Evolutionary conservation across 208 protist species (phyloP).

Genomic region (Porcisia deanei): DNA sequence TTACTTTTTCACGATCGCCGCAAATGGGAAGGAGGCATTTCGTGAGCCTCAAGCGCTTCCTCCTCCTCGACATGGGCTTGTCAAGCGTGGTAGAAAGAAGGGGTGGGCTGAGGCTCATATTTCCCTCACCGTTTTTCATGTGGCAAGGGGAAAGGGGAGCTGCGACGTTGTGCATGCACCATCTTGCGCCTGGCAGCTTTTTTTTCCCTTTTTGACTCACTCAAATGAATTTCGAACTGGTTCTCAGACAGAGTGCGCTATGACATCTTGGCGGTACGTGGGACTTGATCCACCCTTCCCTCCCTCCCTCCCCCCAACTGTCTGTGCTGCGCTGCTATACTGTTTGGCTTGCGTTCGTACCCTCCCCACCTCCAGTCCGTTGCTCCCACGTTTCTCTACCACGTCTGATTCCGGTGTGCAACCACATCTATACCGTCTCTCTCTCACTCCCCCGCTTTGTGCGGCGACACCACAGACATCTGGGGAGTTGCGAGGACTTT

Average conservation of each 20-base stretch:
- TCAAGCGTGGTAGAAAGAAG: background rate
- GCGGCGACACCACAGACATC: too few relatives aligned
- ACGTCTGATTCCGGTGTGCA: background rate
- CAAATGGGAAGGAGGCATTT: background rate
- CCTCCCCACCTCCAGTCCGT: background rate
- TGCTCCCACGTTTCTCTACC: background rate
- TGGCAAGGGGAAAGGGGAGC: background rate
- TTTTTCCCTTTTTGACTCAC: background rate
- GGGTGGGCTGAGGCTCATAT: background rate
- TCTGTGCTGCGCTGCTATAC: background rate
- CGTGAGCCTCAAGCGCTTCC: background rate
- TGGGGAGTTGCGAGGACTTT: background rate
- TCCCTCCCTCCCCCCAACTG: background rate
- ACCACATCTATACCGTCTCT: background rate
- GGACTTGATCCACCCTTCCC: background rate
- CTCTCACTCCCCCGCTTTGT: too few relatives aligned
- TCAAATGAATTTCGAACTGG: background rate
- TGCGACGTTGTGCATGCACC: background rate
- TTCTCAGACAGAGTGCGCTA: background rate
- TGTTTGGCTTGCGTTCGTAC: too few relatives aligned
- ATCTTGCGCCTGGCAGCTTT: background rate
- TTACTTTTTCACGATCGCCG: background rate
- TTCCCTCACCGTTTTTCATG: background rate
- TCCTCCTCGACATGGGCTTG: too few relatives aligned
- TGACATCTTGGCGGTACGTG: background rate